These are phyloP conservation scores for Hymenoscyphus fructigenus DNA, from an alignment of 2,329 filamentous ascomycete species.

Conservation along the genomic window DNA sequence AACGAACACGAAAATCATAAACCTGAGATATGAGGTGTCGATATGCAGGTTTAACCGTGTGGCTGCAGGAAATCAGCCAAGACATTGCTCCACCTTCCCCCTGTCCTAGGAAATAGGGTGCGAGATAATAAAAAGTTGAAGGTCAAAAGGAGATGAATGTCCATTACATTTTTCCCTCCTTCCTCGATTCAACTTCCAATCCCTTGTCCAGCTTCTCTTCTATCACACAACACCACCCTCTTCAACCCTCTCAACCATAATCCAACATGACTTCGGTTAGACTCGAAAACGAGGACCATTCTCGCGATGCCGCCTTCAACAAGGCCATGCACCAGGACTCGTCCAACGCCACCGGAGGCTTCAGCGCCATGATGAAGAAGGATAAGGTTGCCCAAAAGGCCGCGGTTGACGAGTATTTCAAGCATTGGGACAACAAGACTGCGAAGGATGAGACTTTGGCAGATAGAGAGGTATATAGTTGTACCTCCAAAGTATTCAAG, in stretches of 20 bases:
- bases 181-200: background rate
- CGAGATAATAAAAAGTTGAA: background rate
- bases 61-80: background rate
- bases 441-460: slow-evolving; percentile 79
- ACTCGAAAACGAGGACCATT: slow-evolving; percentile 80
- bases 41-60: background rate
- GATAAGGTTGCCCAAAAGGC: slow-evolving; percentile 74
- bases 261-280: slow-evolving; percentile 32
- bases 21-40: background rate
- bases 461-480: slow-evolving; percentile 66
- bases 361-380: slow-evolving; percentile 84
- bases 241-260: slow-evolving; percentile 11
- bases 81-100: background rate
- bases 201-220: background rate
- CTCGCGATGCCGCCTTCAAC: slow-evolving; percentile 87
- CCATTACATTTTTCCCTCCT: background rate
- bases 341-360: slow-evolving; percentile 66
- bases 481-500: background rate
- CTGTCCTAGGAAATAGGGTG: background rate
- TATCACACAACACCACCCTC: slow-evolving; percentile 2
- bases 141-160: slow-evolving; percentile 3
- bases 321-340: slow-evolving; percentile 78
- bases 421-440: slow-evolving; percentile 90
- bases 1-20: background rate
- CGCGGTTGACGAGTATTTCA: slow-evolving; percentile 91